These are phyloP conservation scores for Cladobotryum protrusum DNA, from an alignment of 2,329 filamentous ascomycete species.

Conservation along the genomic window DNA sequence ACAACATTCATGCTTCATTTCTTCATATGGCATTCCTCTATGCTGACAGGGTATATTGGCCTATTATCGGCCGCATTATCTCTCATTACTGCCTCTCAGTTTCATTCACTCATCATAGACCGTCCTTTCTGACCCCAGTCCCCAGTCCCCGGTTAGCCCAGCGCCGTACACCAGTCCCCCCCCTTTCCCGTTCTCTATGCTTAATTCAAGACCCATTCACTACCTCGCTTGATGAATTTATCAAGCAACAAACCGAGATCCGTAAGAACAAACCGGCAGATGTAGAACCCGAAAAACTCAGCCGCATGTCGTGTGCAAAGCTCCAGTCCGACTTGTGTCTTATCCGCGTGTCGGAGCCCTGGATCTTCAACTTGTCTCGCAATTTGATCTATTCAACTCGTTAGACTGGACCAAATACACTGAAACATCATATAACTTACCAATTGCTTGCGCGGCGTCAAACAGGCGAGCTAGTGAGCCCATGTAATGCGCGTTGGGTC, in stretches of 20 bases:
- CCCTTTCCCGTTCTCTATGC: not conserved
- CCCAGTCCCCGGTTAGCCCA: not conserved
- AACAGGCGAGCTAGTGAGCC: slow-evolving; percentile 81
- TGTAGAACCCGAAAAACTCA: slow-evolving; percentile 96
- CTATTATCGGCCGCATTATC: not conserved
- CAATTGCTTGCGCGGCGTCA: slow-evolving; percentile 86
- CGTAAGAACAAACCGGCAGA: slow-evolving; percentile 87
- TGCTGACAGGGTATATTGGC: not conserved
- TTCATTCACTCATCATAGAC: slow-evolving; percentile 6
- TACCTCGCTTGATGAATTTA: slow-evolving; percentile 94
- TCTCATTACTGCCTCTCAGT: slow-evolving; percentile 7
- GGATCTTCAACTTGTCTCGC: slow-evolving; percentile 94
- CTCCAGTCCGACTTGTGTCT: slow-evolving; percentile 92
- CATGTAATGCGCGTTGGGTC: slow-evolving; percentile 89
- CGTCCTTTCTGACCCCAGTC: not conserved
- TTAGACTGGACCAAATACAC: slow-evolving; percentile 18
- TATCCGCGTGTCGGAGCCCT: slow-evolving; percentile 82
- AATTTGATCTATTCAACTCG: slow-evolving; percentile 66
- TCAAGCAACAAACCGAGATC: slow-evolving; percentile 83
- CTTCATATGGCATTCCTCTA: not conserved
- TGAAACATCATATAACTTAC: slow-evolving; percentile 48
- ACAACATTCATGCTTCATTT: not conserved
- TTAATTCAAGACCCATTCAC: slow-evolving; percentile 68
- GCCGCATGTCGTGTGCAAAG: slow-evolving; percentile 88
- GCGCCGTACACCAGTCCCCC: not conserved